Conservation (phyloP, 331 rosid species). For the Pyrus hybrid region DNA sequence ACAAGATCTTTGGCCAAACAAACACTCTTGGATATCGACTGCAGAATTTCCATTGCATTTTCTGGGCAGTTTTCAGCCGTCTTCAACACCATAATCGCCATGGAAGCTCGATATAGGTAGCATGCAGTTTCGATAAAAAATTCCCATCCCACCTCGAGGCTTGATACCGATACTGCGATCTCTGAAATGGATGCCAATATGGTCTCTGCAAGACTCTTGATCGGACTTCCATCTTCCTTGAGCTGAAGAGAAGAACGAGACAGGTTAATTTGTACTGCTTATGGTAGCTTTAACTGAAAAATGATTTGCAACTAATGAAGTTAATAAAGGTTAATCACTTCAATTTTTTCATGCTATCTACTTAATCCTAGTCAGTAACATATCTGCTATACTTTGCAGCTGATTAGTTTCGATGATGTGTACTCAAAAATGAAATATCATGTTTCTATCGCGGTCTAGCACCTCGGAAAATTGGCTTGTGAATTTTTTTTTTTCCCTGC, state of each 20-base stretch:
- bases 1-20: constrained; percentile 22
- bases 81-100: constrained; percentile 28
- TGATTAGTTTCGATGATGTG: no score
- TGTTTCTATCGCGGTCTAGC: no score
- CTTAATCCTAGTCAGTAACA: neutral
- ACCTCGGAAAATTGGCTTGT: no score
- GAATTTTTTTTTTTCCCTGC: no score
- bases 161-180: constrained; percentile 11
- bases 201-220: constrained; percentile 14
- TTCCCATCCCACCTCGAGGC: constrained; percentile 17
- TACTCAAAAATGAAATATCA: no score
- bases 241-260: constrained; percentile 9
- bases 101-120: constrained; percentile 34
- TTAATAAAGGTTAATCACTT: neutral
- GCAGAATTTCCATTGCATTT: constrained; percentile 22
- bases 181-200: constrained; percentile 30
- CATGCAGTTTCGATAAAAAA: constrained; percentile 27
- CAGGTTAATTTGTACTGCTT: neutral
- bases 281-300: no score
- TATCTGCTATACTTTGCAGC: neutral
- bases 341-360: neutral
- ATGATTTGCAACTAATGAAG: no score
- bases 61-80: constrained; percentile 17
- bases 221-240: constrained; percentile 9
- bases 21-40: constrained; percentile 22